A percentile compares a stretch with the other conserved stretches of the same genome.
Conservation (phyloP, 306 rosid species). For the Casuarina equisetifolia region DNA sequence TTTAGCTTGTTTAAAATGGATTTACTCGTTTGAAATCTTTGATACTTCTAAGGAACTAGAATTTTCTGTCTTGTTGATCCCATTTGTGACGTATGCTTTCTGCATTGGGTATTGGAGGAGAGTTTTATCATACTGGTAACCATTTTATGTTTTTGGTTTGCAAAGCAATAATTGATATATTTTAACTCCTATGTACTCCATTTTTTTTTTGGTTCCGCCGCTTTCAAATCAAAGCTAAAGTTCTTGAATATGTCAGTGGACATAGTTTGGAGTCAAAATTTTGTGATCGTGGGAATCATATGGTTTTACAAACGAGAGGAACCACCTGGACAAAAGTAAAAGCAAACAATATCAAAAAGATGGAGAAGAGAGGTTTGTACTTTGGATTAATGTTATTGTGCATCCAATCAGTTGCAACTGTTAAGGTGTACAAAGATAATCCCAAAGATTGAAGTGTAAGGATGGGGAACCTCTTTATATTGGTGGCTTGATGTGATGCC, state of each 20-base stretch:
- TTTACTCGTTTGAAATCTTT: not conserved
- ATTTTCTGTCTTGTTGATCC: not conserved
- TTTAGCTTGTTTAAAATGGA: not conserved
- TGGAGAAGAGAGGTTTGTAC: not conserved
- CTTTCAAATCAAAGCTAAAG: not conserved
- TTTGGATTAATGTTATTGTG: not conserved
- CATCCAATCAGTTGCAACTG: not conserved
- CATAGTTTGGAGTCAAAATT: not conserved
- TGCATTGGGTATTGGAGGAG: not conserved
- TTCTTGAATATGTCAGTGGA: not conserved
- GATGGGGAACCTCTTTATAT: not conserved
- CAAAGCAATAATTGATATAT: not conserved
- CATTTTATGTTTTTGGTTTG: not conserved
- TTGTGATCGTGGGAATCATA: not conserved
- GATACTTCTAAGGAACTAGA: not conserved
- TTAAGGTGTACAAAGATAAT: not conserved
- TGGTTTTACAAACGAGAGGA: not conserved
- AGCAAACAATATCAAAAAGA: not conserved
- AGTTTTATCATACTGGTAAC: not conserved
- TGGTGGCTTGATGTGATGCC: not conserved
- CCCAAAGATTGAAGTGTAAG: not conserved
- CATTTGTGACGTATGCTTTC: not conserved
- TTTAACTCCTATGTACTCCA: not conserved
- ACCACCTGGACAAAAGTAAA: not conserved
- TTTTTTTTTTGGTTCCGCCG: not conserved